Evolutionary conservation across 2,329 filamentous ascomycete species (phyloP), one percentile per base, ranked within the genome.

Genomic region (Fusarium sp.): DNA sequence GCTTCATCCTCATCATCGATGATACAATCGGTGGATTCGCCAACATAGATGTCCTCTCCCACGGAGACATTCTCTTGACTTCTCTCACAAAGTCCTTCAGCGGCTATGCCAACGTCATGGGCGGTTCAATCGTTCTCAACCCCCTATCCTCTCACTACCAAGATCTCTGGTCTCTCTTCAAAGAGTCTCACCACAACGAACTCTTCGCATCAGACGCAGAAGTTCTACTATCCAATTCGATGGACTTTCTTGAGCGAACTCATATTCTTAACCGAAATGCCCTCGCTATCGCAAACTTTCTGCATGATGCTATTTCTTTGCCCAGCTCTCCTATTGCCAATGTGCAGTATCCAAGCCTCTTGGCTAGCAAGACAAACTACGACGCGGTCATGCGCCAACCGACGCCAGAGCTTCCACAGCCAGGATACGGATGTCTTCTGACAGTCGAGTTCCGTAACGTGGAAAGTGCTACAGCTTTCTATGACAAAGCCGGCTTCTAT

Each of bases 61-160:
- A 81, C 0, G 82, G 83, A 3, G 86, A 90, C 67, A 74, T 87
- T 1, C 65, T 90, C 30, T 69, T 86, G 18, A 84, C 84, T 0
- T 85, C 83, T 25, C 79, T 89, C 18, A 89, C 86, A n/a, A 90
- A 90, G 75, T 82, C 82, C 3, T 89, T 90, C 72, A 87, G 80
- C 64, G 88, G 88, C 18, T 84, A 84, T 63, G 82, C 86, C 24
- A 82, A 90, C 70, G 84, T 86, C 49, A 84, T 89, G 79, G 86
- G 79, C 34, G 87, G 84, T n/a, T 84, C 82, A 53, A 70, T 82
- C 20, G 80, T 84, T 43, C 78, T 88, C 43, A 86, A 86, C 71
- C 85, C 85, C 0, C 71, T 80, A 6, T 85, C 83, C 1, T 66
- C 74, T 4, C 77, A 81, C 57, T 83, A 87, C 71, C 8, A 64